A percentile compares a stretch with the other conserved stretches of the same genome.
Evolutionary conservation across 1,284 basidiomycete genomes (phyloP).

Genomic region (Boletus calvinii): DNA sequence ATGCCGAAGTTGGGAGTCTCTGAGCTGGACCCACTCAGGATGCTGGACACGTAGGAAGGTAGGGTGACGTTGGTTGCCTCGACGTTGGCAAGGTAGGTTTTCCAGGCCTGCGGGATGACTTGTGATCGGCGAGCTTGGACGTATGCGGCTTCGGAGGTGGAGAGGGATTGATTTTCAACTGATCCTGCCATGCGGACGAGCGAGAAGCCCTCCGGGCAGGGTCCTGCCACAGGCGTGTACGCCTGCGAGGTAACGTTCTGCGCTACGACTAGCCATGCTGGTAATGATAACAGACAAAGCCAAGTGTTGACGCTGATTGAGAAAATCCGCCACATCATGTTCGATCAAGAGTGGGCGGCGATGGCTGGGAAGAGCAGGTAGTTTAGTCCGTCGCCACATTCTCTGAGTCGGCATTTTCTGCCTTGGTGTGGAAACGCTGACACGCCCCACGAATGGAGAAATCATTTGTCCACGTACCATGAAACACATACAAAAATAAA

Average conservation of each 20-base stretch:
- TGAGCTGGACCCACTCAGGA: slow-evolving; percentile 29
- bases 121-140: slow-evolving; percentile 31
- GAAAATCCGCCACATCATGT: neutral
- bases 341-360: neutral
- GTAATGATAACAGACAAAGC: slow-evolving; percentile 14
- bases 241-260: slow-evolving; percentile 26
- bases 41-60: slow-evolving; percentile 37
- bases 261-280: slow-evolving; percentile 15
- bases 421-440: no score
- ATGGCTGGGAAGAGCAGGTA: no score
- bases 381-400: no score
- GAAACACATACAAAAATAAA: neutral
- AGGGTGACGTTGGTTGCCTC: slow-evolving; percentile 26
- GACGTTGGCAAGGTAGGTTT: slow-evolving; percentile 37
- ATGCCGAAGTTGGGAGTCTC: slow-evolving; percentile 42
- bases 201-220: slow-evolving; percentile 33
- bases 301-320: slow-evolving; percentile 3
- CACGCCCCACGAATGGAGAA: no score
- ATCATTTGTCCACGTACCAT: no score
- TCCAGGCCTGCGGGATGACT: slow-evolving; percentile 35
- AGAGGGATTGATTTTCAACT: slow-evolving; percentile 31
- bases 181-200: slow-evolving; percentile 37
- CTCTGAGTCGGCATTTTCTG: no score
- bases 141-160: slow-evolving; percentile 32
- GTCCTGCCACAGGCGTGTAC: slow-evolving; percentile 27